Evolutionary conservation across 2,329 filamentous ascomycete genomes (phyloP).

Genomic region (Zymoseptoria pseudotritici): DNA sequence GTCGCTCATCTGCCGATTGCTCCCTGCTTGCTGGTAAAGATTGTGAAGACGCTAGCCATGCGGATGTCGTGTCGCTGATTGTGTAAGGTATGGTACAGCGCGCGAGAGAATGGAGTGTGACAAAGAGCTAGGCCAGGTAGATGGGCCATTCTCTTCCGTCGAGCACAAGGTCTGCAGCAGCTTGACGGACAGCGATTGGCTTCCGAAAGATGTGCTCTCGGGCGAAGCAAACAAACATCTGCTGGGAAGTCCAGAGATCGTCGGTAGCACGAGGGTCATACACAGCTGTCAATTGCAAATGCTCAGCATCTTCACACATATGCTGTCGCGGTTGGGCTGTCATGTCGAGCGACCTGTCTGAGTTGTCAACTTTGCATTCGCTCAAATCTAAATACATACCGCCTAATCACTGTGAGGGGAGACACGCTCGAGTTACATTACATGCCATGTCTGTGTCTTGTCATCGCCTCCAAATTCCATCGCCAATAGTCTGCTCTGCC

Average conservation of each 20-base stretch:
- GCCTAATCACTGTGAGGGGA: not conserved
- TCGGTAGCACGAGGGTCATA: not conserved
- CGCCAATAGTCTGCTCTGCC: not conserved
- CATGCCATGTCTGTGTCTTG: not conserved
- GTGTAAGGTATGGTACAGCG: not conserved
- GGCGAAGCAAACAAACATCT: not conserved
- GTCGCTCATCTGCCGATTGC: not conserved
- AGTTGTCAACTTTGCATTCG: constrained; percentile 3
- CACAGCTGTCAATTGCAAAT: not conserved
- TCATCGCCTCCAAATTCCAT: not conserved
- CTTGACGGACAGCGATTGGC: not conserved
- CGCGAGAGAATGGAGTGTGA: not conserved
- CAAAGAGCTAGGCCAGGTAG: not conserved
- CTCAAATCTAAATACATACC: constrained; percentile 6
- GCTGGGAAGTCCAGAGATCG: not conserved
- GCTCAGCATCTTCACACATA: not conserved
- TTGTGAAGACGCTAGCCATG: not conserved
- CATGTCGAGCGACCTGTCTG: not conserved
- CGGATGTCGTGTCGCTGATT: not conserved
- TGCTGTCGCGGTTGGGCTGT: not conserved
- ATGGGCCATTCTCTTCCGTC: not conserved
- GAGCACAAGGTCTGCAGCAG: not conserved
- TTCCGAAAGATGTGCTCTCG: not conserved
- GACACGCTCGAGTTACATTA: not conserved
- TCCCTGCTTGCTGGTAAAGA: not conserved